Evolutionary conservation across 2,329 filamentous ascomycete species (phyloP), one percentile per base, ranked within the genome.

Genomic region (Leptoxyphium fumago): DNA sequence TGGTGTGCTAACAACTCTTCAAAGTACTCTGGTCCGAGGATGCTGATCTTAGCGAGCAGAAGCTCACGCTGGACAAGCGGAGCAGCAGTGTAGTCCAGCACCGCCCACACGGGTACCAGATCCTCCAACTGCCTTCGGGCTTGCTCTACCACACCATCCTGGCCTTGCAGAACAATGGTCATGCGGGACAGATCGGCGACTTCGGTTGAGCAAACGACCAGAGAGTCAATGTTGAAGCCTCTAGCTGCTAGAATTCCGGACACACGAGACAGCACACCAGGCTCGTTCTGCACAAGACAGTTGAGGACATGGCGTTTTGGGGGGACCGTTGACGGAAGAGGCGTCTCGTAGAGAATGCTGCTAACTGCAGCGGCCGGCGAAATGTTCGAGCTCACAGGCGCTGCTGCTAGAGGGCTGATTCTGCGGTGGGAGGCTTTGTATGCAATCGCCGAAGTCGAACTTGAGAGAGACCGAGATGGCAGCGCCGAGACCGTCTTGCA

Each of bases 301-400:
- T 98, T 98, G 66, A 98, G 80, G 61, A 98, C 78, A 67, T 98
- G 91, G 44, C 88, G 82, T 71, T 94, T 96, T 39, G 86, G 82
- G 8, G 91, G 89, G 18, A 80, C 80, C 56, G 74, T 74, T 11
- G 86, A 88, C 7, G 87, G 84, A 14, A 84, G 74, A 5, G 91
- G 91, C 2, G 88, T 96, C 74, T 98, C 91, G 73, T 98, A 98
- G 65, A 98, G 84, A 61, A 98, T 98, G 64, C 89, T 94, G 61
- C 86, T 94, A 52, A 98, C 91, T 53, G 91, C 91, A 14, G 91
- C 86, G 55, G 91, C 88, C 32, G 88, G 88, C 46, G 78, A 78
- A 59, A 89, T 94, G 73, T 86, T 86, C 41, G 54, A 42, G 10
- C 86, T 73, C 30, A 84, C 80, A 26, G 82, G 74, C 45, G 83